These are phyloP conservation scores for Yamadazyma paraphyllophila DNA, from an alignment of 805 yeast genomes.

Conservation along the genomic window DNA sequence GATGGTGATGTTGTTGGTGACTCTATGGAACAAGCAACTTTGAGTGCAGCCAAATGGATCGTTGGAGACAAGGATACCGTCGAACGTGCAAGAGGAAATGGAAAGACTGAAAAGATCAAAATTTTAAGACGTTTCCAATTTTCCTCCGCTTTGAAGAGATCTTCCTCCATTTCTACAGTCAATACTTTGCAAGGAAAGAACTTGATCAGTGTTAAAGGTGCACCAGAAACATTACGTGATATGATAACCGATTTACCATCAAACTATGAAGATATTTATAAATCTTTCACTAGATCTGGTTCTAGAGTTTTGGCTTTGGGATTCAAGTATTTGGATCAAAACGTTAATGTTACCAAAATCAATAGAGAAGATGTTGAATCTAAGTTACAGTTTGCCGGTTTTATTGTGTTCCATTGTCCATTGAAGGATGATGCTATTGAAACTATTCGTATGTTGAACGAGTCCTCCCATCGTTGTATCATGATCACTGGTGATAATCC, in stretches of 20 bases:
- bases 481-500: conserved; percentile 99
- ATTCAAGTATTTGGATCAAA: conserved; percentile 64
- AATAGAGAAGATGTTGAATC: conserved; percentile 77
- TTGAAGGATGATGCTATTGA: conserved; percentile 90
- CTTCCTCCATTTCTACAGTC: conserved; percentile 74
- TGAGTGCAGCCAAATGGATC: conserved; percentile 82
- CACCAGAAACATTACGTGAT: conserved; percentile 89
- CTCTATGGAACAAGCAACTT: conserved; percentile 97
- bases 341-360: conserved; percentile 50
- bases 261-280: conserved; percentile 79
- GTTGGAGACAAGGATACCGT: conserved; percentile 76
- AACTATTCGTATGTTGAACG: conserved; percentile 87
- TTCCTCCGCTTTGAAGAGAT: conserved; percentile 92
- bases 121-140: conserved; percentile 95
- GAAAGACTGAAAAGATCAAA: conserved; percentile 50
- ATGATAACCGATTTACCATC: conserved; percentile 73
- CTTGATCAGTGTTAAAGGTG: conserved; percentile 91
- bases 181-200: conserved; percentile 47
- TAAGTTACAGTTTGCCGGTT: conserved; percentile 79
- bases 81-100: conserved; percentile 36
- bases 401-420: conserved; percentile 96
- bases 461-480: conserved; percentile 90
- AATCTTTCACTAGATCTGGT: conserved; percentile 91
- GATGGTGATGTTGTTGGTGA: conserved; percentile 99
- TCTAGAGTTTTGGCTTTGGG: conserved; percentile 96